Base-by-base conservation (phyloP, 495 filamentous ascomycete genomes). In the Aspergillus steynii region DNA sequence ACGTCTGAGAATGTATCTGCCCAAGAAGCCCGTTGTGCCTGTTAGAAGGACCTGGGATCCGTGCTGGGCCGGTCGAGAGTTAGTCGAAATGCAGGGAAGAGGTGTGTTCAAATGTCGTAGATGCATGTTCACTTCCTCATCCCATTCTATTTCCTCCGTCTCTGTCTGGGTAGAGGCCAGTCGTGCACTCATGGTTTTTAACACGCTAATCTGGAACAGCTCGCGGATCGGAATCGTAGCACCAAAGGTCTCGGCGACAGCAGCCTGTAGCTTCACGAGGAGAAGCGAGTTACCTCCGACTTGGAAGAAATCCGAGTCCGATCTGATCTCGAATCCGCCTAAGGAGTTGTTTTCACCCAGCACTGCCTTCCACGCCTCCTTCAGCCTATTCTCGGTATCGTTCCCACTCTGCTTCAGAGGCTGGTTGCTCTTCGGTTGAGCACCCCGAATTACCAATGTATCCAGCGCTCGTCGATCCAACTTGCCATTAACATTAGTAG, bases 401-500 rank as follows among this genome's bases (percentile, higher is more conserved):
- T 42, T 42, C 9, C 5, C 1, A 42, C 10, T 42, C 12, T 42
- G 37, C 3, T 14, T 57, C 45, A 49, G 3, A 6, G 31, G 8
- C 12, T 29, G 5, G 14, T 29, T 49, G 15, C 1, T 45, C 0
- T 20, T 31, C 37, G n/a, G 25, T 8, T 15, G 25, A 57, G 45
- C 31, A 20, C 29, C 25, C 26, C 10, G 7, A 12, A 57, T 37
- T n/a, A 37, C 37, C 12, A 57, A 27, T 7, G 4, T 12, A 7
- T 12, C 50, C 7, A 71, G 26, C 1, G 61, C 66, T 51, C 60
- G 63, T 15, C 71, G 60, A 59, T 79, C 77, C 1, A 77, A 52
- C 63, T 82, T 82, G 4, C 52, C 51, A 14, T 65, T 63, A 45
- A 37, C 69, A 1, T 47, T 82, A 6, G 60, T 37, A 0, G 80